phyloP scores from a whole-genome alignment of 2,329 filamentous ascomycete species.

The Aureobasidium mangrovei region DNA sequence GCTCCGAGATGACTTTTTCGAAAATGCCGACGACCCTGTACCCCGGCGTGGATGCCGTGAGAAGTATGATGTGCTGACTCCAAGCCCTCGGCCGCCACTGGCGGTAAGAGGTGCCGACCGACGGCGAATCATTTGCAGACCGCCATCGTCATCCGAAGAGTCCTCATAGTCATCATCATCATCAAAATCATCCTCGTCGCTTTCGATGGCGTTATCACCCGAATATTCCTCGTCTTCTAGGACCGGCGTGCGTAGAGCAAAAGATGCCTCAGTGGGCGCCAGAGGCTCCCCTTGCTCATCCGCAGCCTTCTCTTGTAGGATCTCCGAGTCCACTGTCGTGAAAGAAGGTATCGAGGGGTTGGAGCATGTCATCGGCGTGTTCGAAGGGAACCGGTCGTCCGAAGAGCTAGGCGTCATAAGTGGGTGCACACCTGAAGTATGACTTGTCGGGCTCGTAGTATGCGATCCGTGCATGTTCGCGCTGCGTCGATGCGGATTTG shows the following conservation, averaged over 20 bases:
- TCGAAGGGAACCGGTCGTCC: slow-evolving; percentile 31
- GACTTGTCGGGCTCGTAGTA: slow-evolving; percentile 33
- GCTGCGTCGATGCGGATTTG: background rate
- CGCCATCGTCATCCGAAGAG: slow-evolving; percentile 31
- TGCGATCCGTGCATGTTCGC: background rate
- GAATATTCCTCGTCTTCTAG: slow-evolving; percentile 27
- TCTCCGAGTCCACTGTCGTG: slow-evolving; percentile 37
- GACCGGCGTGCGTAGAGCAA: background rate
- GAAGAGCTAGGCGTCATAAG: slow-evolving; percentile 18
- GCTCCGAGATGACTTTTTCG: slow-evolving; percentile 36
- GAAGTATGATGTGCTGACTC: slow-evolving; percentile 29
- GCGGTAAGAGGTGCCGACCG: slow-evolving; percentile 19
- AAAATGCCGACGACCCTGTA: slow-evolving; percentile 25
- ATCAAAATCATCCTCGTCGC: slow-evolving; percentile 29
- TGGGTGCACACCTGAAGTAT: slow-evolving; percentile 13
- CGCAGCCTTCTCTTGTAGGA: background rate
- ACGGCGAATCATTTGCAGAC: slow-evolving; percentile 30
- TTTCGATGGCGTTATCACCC: slow-evolving; percentile 34
- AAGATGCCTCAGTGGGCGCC: background rate
- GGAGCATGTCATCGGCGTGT: slow-evolving; percentile 41
- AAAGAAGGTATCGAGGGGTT: slow-evolving; percentile 45
- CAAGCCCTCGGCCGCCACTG: slow-evolving; percentile 22
- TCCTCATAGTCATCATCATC: slow-evolving; percentile 32
- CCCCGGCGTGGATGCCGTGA: slow-evolving; percentile 26
- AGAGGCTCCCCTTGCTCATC: background rate